phyloP scores from a whole-genome alignment of 2,329 filamentous ascomycete species.

The Fusarium sp. region DNA sequence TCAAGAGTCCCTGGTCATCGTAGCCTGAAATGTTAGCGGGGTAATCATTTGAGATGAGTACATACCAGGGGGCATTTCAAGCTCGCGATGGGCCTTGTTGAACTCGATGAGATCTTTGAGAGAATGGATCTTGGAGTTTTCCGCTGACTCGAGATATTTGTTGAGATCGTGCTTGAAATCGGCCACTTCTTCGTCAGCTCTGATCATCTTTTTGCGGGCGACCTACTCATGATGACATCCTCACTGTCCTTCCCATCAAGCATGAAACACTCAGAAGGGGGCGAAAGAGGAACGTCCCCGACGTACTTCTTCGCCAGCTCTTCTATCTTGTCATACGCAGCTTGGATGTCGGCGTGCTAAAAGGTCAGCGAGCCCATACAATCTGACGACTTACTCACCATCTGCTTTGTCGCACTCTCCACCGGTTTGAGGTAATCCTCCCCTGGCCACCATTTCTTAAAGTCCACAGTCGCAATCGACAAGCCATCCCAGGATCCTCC shows the following conservation, averaged over 20 bases:
- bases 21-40: neutral
- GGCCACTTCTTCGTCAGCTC: neutral
- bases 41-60: fast-evolving
- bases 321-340: neutral
- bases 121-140: neutral
- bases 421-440: neutral
- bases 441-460: neutral
- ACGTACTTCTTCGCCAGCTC: neutral
- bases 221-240: neutral
- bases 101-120: neutral
- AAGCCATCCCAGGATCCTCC: neutral
- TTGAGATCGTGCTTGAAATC: neutral
- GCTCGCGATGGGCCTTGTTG: neutral
- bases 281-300: neutral
- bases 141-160: neutral
- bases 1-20: neutral
- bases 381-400: fast-evolving
- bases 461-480: neutral
- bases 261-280: neutral
- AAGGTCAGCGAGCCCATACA: neutral
- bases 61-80: neutral
- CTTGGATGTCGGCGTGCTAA: neutral
- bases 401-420: neutral
- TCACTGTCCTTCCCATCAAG: neutral
- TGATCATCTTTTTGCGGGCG: too few species aligned